phyloP scores from a whole-genome alignment of 2,329 filamentous ascomycete genomes.

The Amylocarpus encephaloides region DNA sequence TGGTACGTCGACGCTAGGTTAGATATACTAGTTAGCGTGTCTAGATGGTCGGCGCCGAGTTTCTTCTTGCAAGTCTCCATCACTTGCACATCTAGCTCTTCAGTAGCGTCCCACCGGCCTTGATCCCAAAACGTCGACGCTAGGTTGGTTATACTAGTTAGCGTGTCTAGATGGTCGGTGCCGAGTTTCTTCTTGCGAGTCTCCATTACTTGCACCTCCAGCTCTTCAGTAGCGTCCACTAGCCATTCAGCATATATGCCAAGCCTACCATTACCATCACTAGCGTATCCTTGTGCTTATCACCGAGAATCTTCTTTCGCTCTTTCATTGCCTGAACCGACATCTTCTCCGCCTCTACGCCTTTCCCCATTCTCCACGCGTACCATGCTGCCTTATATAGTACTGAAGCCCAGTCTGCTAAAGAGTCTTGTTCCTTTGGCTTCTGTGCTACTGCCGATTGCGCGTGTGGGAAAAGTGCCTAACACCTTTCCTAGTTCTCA shows the following conservation, averaged over 20 bases:
- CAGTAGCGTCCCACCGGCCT: too few species aligned
- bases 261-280: constrained; percentile 13
- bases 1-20: too few species aligned
- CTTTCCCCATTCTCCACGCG: constrained; percentile 11
- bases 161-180: constrained; percentile 9
- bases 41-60: constrained; percentile 6
- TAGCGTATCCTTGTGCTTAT: constrained; percentile 18
- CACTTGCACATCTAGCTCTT: too few species aligned
- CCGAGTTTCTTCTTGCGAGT: constrained; percentile 10
- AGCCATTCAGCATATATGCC: constrained; percentile 6
- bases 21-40: too few species aligned
- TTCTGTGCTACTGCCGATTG: constrained; percentile 14
- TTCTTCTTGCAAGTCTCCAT: too few species aligned
- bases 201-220: constrained; percentile 3
- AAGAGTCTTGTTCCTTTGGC: constrained; percentile 12
- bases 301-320: constrained; percentile 13
- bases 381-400: constrained; percentile 21
- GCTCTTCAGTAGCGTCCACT: neutral
- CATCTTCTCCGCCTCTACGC: constrained; percentile 12
- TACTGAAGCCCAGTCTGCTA: constrained; percentile 19
- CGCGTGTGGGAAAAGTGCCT: constrained; percentile 21
- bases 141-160: constrained; percentile 11
- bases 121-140: too few species aligned
- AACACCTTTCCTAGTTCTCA: constrained; percentile 21
- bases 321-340: constrained; percentile 14